These are phyloP conservation scores for Selenicereus undatus DNA, from an alignment of 148 eudicot species.

Conservation along the genomic window DNA sequence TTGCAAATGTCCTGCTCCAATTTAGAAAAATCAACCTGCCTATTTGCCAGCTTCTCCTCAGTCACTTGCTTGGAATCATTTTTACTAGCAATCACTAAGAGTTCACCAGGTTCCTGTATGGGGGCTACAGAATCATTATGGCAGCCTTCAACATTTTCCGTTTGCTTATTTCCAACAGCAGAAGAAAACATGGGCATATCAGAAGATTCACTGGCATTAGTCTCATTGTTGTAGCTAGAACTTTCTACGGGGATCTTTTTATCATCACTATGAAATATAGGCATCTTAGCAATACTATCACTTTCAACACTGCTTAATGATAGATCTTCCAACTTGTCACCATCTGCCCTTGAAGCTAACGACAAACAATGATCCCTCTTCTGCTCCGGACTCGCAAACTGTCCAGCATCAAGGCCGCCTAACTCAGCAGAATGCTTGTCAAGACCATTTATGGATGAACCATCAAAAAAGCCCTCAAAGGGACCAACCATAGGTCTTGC, in stretches of 20 bases:
- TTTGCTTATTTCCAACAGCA: conserved; percentile 16
- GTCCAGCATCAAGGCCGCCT: conserved; percentile 22
- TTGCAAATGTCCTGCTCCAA: conserved; percentile 26
- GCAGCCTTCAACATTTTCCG: conserved; percentile 18
- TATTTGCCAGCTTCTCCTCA: conserved; percentile 14
- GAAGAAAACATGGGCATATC: conserved; percentile 16
- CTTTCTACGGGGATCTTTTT: background rate
- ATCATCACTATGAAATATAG: conserved; percentile 21
- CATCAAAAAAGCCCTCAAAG: conserved; percentile 25
- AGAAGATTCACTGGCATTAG: conserved; percentile 7
- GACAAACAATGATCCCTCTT: conserved; percentile 21
- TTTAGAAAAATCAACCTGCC: conserved; percentile 20
- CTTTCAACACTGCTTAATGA: conserved; percentile 3
- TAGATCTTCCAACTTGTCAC: conserved; percentile 18
- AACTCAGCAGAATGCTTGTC: conserved; percentile 23
- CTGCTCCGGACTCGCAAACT: conserved; percentile 15
- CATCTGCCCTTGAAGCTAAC: conserved; percentile 19
- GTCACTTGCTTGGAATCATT: conserved; percentile 22
- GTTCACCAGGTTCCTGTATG: conserved; percentile 15
- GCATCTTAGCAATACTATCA: conserved; percentile 20
- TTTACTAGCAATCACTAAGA: conserved; percentile 1
- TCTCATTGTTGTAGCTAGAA: conserved; percentile 4
- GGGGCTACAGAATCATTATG: conserved; percentile 14
- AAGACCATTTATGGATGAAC: conserved; percentile 23
- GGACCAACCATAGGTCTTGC: conserved; percentile 24